Conservation (phyloP, 2,329 filamentous ascomycete species). For the Aspergillus texensis region DNA sequence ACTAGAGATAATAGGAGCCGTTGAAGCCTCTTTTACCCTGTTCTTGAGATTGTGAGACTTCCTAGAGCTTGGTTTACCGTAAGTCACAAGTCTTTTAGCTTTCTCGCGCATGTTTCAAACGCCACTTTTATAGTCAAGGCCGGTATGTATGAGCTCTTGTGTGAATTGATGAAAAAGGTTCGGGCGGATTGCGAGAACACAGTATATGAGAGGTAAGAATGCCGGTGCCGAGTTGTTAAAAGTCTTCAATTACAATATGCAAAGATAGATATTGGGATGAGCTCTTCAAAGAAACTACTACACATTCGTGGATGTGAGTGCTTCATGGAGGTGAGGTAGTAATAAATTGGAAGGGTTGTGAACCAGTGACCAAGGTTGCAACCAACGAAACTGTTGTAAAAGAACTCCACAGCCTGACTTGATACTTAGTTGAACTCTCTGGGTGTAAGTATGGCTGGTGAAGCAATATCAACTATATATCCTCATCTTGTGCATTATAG, state of each 20-base stretch:
- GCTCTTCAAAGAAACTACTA: background rate
- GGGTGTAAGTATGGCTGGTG: background rate
- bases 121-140: background rate
- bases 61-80: conserved; percentile 33
- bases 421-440: background rate
- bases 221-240: background rate
- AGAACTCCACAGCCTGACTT: background rate
- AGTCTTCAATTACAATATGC: background rate
- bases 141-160: background rate
- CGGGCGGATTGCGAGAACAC: background rate
- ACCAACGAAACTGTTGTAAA: background rate
- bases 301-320: background rate
- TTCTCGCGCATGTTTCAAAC: conserved; percentile 17
- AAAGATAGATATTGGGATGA: background rate
- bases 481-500: background rate
- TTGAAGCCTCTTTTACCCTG: background rate
- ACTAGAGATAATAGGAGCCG: too few relatives aligned
- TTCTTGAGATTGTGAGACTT: background rate
- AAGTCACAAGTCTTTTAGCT: conserved; percentile 40
- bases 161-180: too few relatives aligned
- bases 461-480: background rate
- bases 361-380: background rate
- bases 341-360: background rate
- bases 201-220: background rate
- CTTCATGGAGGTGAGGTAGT: background rate